Percentiles rank a stretch among this genome's conserved stretches.
Evolutionary conservation across 2,329 filamentous ascomycete species (phyloP).

Genomic region (Trichoderma afroharzianum): DNA sequence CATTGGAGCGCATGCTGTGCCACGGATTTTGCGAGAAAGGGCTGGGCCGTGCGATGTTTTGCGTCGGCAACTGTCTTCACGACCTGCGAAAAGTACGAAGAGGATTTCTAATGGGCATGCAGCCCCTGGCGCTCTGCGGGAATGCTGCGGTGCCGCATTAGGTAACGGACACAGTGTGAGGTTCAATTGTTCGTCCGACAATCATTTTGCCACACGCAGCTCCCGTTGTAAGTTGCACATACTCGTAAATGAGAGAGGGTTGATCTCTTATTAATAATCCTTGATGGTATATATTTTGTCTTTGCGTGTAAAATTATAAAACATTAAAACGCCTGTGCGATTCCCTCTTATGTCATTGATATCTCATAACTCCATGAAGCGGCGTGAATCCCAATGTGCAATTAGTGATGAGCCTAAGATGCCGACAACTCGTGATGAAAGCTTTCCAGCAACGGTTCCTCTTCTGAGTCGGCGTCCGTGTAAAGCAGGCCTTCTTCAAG

Average conservation of each 20-base stretch:
- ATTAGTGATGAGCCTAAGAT: background rate
- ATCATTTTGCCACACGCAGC: background rate
- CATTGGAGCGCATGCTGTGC: constrained; percentile 4
- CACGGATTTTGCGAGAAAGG: background rate
- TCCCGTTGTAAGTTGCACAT: background rate
- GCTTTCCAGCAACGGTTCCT: background rate
- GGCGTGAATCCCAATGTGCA: background rate
- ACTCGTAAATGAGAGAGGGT: background rate
- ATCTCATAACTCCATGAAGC: background rate
- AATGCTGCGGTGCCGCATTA: background rate
- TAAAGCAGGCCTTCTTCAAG: background rate
- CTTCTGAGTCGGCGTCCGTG: background rate
- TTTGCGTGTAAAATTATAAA: background rate
- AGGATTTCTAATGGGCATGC: background rate
- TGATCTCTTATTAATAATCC: background rate
- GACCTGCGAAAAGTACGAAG: background rate
- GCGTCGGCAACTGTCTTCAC: constrained; percentile 6
- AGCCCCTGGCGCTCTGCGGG: background rate
- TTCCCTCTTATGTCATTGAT: background rate
- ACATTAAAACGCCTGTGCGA: background rate
- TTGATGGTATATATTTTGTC: background rate
- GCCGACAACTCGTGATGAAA: background rate
- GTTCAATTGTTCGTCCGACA: background rate
- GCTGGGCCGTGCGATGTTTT: constrained; percentile 6
- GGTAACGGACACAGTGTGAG: background rate